Conservation (phyloP, 345 rosid genomes). For the Toxicodendron radicans region DNA sequence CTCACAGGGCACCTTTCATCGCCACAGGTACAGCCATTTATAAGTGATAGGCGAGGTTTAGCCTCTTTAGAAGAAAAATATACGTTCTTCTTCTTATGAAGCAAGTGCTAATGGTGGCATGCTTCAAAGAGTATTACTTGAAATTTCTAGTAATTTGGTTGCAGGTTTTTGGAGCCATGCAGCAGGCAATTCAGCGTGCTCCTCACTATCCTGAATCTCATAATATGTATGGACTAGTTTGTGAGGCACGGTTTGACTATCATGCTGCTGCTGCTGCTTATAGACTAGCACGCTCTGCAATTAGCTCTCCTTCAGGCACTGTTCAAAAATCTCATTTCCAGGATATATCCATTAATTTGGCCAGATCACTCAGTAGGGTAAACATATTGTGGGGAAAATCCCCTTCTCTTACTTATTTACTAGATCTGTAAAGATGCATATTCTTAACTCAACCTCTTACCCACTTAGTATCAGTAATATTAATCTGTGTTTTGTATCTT, state of each 20-base stretch:
- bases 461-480: background rate
- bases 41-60: conserved; percentile 2
- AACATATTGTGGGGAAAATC: conserved; percentile 14
- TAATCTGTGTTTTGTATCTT: conserved; percentile 2
- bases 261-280: conserved; percentile 63
- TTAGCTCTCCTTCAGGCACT: conserved; percentile 38
- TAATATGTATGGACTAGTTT: conserved; percentile 78
- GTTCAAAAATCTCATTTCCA: conserved; percentile 44
- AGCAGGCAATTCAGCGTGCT: conserved; percentile 84
- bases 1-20: conserved; percentile 67
- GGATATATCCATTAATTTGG: conserved; percentile 76
- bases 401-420: conserved; percentile 1
- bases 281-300: conserved; percentile 57
- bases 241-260: conserved; percentile 75
- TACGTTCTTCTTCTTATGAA: conserved; percentile 4
- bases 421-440: conserved; percentile 3
- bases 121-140: conserved; percentile 7
- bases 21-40: conserved; percentile 59
- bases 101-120: conserved; percentile 1
- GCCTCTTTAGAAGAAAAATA: background rate
- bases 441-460: conserved; percentile 6
- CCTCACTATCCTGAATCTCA: conserved; percentile 84
- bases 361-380: conserved; percentile 77
- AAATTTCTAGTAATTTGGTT: conserved; percentile 21
- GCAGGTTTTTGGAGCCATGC: conserved; percentile 85